Evolutionary conservation across 495 filamentous ascomycete species (phyloP).

Genomic region (Hypoxylon cercidicola): DNA sequence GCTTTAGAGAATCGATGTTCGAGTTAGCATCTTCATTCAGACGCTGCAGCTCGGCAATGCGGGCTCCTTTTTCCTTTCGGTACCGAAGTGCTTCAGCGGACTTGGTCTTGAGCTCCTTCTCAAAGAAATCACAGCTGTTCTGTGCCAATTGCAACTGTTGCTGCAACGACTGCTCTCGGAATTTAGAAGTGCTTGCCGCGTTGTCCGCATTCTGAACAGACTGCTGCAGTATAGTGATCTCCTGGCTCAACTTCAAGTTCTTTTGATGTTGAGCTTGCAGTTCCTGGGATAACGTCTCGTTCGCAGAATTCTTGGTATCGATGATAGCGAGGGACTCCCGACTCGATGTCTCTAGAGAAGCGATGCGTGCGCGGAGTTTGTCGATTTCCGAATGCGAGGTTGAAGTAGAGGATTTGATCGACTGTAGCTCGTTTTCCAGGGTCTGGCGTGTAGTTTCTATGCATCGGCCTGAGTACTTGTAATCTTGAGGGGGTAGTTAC

Average conservation of each 20-base stretch:
- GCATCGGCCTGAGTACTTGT: constrained; percentile 28
- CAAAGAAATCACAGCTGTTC: constrained; percentile 91
- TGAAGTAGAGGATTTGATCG: constrained; percentile 78
- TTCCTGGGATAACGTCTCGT: constrained; percentile 86
- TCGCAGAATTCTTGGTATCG: constrained; percentile 87
- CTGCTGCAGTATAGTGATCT: constrained; percentile 82
- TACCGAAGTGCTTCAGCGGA: constrained; percentile 84
- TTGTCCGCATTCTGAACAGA: constrained; percentile 82
- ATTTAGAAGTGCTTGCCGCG: constrained; percentile 77
- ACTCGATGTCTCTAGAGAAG: constrained; percentile 88
- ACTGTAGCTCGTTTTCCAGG: constrained; percentile 83
- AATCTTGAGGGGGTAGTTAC: background rate
- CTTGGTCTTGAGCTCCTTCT: constrained; percentile 89
- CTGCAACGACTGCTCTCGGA: constrained; percentile 86
- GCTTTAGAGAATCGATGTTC: constrained; percentile 77
- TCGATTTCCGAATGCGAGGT: constrained; percentile 80
- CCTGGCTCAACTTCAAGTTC: constrained; percentile 80
- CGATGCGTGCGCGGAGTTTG: constrained; percentile 78
- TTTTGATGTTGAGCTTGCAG: constrained; percentile 89
- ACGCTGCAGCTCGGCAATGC: constrained; percentile 86
- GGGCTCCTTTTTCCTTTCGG: constrained; percentile 91
- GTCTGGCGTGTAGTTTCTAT: constrained; percentile 52
- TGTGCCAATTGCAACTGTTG: constrained; percentile 89
- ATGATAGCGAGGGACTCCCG: constrained; percentile 87
- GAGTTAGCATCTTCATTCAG: constrained; percentile 84